These are phyloP conservation scores for Fusarium musae DNA, from an alignment of 2,329 filamentous ascomycete genomes.

Conservation along the genomic window DNA sequence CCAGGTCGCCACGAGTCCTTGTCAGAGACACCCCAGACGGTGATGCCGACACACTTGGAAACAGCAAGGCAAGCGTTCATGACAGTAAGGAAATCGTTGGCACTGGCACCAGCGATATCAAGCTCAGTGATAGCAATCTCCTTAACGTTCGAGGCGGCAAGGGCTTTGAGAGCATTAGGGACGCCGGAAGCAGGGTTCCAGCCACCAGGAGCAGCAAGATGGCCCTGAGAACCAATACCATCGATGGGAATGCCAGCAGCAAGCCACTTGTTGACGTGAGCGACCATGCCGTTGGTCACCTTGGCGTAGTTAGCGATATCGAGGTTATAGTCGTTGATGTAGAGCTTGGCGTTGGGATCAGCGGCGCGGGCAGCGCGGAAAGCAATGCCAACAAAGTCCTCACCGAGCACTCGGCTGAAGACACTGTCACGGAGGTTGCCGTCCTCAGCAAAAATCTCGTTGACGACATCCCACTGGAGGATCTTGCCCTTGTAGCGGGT, in stretches of 20 bases:
- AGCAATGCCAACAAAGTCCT: slow-evolving; percentile 75
- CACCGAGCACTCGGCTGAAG: slow-evolving; percentile 75
- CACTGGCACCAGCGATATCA: slow-evolving; percentile 69
- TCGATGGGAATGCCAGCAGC: slow-evolving; percentile 62
- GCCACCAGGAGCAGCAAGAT: slow-evolving; percentile 55
- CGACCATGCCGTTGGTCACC: slow-evolving; percentile 64
- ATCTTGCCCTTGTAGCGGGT: slow-evolving; percentile 72
- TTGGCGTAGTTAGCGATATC: slow-evolving; percentile 70
- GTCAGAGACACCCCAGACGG: slow-evolving; percentile 68
- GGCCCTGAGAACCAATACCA: slow-evolving; percentile 67
- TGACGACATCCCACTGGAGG: slow-evolving; percentile 65
- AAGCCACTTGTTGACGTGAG: slow-evolving; percentile 72
- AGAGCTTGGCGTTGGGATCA: slow-evolving; percentile 75
- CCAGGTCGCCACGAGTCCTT: slow-evolving; percentile 47
- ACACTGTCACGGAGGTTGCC: slow-evolving; percentile 69
- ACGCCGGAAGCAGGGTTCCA: slow-evolving; percentile 61
- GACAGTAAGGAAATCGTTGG: slow-evolving; percentile 68
- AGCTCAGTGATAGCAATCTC: slow-evolving; percentile 75
- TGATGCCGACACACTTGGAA: slow-evolving; percentile 72
- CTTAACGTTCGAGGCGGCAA: slow-evolving; percentile 61
- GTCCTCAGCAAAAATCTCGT: slow-evolving; percentile 73
- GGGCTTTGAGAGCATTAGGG: slow-evolving; percentile 61
- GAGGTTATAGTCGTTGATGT: slow-evolving; percentile 81
- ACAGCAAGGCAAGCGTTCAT: slow-evolving; percentile 68
- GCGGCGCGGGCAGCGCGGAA: slow-evolving; percentile 74